Percentiles rank a stretch among this genome's conserved stretches.
phyloP scores from a whole-genome alignment of 768 basidiomycete genomes.

The Pleurotus djamor region DNA sequence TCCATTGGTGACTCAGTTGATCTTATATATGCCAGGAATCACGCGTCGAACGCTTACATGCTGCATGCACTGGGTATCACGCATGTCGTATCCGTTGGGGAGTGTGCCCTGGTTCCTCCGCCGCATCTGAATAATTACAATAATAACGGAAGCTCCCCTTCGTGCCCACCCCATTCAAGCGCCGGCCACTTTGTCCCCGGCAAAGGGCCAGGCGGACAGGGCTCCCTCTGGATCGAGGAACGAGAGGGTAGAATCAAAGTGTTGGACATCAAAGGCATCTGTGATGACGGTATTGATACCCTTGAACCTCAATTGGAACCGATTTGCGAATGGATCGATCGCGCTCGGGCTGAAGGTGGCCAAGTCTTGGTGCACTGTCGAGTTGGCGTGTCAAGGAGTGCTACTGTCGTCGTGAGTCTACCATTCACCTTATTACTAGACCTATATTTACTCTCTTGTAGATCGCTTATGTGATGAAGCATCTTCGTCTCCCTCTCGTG shows the following conservation, averaged over 20 bases:
- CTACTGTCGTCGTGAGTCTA: conserved; percentile 79
- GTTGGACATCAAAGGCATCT: conserved; percentile 87
- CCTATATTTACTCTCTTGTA: conserved; percentile 18
- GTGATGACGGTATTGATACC: conserved; percentile 96
- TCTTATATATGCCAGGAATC: conserved; percentile 54
- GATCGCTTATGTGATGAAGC: conserved; percentile 98
- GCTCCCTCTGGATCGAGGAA: conserved; percentile 87
- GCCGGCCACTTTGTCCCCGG: conserved; percentile 33
- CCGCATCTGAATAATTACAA: conserved; percentile 33
- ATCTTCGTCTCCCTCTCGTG: conserved; percentile 79
- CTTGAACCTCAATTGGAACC: conserved; percentile 85
- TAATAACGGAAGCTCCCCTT: background rate
- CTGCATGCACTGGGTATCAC: conserved; percentile 94
- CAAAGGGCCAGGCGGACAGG: conserved; percentile 50
- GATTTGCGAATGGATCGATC: conserved; percentile 93
- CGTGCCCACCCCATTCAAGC: background rate
- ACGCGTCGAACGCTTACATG: conserved; percentile 95
- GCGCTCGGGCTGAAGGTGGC: conserved; percentile 78
- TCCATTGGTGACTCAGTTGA: background rate
- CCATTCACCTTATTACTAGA: background rate
- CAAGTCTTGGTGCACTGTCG: conserved; percentile 94
- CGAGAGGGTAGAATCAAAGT: conserved; percentile 88
- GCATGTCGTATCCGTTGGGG: conserved; percentile 96
- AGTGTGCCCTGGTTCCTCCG: conserved; percentile 88
- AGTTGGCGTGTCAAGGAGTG: conserved; percentile 97